Evolutionary conservation across 352 stramenopile species (phyloP), one percentile per base, ranked within the genome.

Genomic region (Phytophthora palmivora): DNA sequence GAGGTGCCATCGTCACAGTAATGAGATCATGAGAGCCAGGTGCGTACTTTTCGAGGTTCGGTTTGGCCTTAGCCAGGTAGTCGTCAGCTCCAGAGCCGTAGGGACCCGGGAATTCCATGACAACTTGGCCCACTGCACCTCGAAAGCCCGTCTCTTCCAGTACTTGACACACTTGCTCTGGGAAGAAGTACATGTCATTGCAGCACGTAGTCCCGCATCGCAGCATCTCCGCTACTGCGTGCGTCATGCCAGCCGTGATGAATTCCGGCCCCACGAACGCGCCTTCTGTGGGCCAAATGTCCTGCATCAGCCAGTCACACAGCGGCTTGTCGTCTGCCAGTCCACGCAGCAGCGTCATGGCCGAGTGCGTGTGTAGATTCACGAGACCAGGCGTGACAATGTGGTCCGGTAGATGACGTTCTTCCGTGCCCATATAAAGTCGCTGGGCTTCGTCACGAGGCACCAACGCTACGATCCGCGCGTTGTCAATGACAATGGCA

Each of bases 181-280:
- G 72, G 63, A 94, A 96, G 65, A 95, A 96, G 79, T 95, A 97
- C 90, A 97, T 97, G 72, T 97, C 89, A 52, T 96, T 96, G 69
- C 84, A 94, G 68, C 89, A 97, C 14, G 90, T 97, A 22, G 87
- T 96, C 28, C 90, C 90, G 37, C 79, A 68, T 16, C 86, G 82
- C n/a, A 97, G 80, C 81, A 96, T 95, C 76, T 97, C 90, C n/a
- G 89, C 89, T 5, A 78, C 79, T 2, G 88, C 88, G 44, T 95
- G 84, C 15, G 72, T 76, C 60, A 87, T 88, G 37, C 85, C 89
- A 41, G 91, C 80, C 11, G 66, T 61, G 16, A 96, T 71, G 57
- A 96, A 97, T 14, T 86, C 79, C 3, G 79, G 74, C 19, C 60
- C 67, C 2, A 97, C 79, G 47, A 94, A 95, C 37, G 86, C 73